A percentile compares a stretch with the other conserved stretches of the same genome.
Evolutionary conservation across 2,329 filamentous ascomycete species (phyloP).

Genomic region (Aspergillus hiratsukae): DNA sequence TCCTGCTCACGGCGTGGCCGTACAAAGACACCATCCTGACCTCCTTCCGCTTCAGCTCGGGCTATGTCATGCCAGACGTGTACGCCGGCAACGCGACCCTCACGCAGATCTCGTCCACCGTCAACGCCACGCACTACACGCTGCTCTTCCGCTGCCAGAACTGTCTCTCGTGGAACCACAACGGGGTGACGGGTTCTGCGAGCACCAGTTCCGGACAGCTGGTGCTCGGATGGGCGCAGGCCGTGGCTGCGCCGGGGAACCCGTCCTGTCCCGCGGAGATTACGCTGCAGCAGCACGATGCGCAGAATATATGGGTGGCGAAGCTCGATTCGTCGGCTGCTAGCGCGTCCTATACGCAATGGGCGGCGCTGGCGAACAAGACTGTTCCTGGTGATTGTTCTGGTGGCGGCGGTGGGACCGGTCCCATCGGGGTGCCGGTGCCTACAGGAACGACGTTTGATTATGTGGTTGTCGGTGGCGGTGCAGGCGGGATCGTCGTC

Average conservation of each 20-base stretch:
- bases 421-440: slow-evolving; percentile 5
- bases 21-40: slow-evolving; percentile 52
- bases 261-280: slow-evolving; percentile 43
- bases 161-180: slow-evolving; percentile 53
- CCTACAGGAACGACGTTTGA: slow-evolving; percentile 22
- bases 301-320: slow-evolving; percentile 51
- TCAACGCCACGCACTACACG: slow-evolving; percentile 57
- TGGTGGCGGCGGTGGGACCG: slow-evolving; percentile 3
- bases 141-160: slow-evolving; percentile 62
- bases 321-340: slow-evolving; percentile 41
- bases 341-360: slow-evolving; percentile 33
- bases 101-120: slow-evolving; percentile 55
- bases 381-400: slow-evolving; percentile 13
- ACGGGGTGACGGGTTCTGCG: slow-evolving; percentile 41
- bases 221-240: slow-evolving; percentile 55
- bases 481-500: slow-evolving; percentile 51
- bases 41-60: slow-evolving; percentile 54
- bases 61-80: slow-evolving; percentile 55
- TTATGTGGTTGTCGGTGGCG: slow-evolving; percentile 45
- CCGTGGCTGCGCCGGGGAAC: slow-evolving; percentile 36
- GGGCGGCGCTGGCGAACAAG: slow-evolving; percentile 26
- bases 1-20: slow-evolving; percentile 58
- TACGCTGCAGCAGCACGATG: slow-evolving; percentile 53
- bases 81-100: slow-evolving; percentile 61
- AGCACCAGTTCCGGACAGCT: slow-evolving; percentile 44